phyloP scores from a whole-genome alignment of 495 filamentous ascomycete genomes.

The Durotheca rogersii region DNA sequence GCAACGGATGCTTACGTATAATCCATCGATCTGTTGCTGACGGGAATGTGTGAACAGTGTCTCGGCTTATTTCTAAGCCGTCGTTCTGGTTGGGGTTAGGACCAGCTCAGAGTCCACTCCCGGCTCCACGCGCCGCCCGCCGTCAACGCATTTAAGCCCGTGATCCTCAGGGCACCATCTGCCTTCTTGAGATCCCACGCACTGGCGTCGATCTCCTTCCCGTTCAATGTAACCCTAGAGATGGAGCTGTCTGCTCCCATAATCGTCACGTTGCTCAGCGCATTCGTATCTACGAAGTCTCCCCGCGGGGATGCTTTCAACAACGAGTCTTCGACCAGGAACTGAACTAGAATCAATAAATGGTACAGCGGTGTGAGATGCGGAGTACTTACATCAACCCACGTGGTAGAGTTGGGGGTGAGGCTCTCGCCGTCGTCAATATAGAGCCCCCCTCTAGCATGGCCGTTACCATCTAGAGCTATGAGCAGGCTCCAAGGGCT shows the following conservation, averaged over 20 bases:
- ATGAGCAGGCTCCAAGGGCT: constrained; percentile 71
- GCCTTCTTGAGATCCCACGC: constrained; percentile 53
- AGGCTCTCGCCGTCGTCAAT: constrained; percentile 83
- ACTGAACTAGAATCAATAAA: constrained; percentile 37
- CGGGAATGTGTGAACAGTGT: constrained; percentile 32
- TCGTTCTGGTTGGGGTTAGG: constrained; percentile 3
- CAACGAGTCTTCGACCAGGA: constrained; percentile 48
- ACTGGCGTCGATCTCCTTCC: constrained; percentile 37
- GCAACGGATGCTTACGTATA: no score
- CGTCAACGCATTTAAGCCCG: constrained; percentile 52
- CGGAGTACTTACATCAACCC: constrained; percentile 51
- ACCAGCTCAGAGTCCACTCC: constrained; percentile 63
- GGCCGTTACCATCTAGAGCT: constrained; percentile 57
- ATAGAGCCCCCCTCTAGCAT: constrained; percentile 68
- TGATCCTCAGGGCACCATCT: constrained; percentile 51
- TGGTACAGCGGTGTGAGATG: no score
- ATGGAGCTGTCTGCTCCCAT: constrained; percentile 56
- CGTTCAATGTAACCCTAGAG: constrained; percentile 54
- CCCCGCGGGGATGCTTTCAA: constrained; percentile 54
- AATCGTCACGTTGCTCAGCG: constrained; percentile 65
- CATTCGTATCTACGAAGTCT: constrained; percentile 59
- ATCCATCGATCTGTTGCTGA: constrained; percentile 33
- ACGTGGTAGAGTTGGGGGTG: constrained; percentile 54
- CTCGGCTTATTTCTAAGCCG: constrained; percentile 1
- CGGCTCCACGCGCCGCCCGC: constrained; percentile 54